Evolutionary conservation across 345 rosid genomes (phyloP).

Genomic region (Hypericum androsaemum): DNA sequence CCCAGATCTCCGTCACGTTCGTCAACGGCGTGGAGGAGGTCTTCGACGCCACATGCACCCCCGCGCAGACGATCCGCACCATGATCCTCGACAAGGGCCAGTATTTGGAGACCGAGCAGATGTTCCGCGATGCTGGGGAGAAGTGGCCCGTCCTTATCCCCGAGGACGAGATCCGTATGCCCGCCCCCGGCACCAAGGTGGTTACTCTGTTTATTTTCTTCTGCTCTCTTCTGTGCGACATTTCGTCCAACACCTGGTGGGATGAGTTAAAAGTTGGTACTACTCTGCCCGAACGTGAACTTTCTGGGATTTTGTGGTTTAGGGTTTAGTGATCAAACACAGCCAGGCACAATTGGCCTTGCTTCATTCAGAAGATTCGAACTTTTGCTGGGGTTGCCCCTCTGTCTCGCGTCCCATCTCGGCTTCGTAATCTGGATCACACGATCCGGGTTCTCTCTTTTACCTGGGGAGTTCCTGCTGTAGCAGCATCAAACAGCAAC

Average conservation of each 20-base stretch:
- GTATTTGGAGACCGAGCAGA: constrained; percentile 73
- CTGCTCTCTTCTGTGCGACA: neutral
- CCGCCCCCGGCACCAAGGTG: constrained; percentile 75
- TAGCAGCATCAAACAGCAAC: too few relatives aligned
- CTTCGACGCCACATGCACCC: constrained; percentile 64
- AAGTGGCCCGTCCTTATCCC: constrained; percentile 85
- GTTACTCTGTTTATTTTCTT: neutral
- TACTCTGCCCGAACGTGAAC: too few relatives aligned
- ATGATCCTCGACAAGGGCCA: constrained; percentile 80
- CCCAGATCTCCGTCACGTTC: constrained; percentile 71
- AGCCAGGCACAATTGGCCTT: too few relatives aligned
- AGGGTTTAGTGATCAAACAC: too few relatives aligned
- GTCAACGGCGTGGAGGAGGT: constrained; percentile 73
- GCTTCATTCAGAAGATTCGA: too few relatives aligned
- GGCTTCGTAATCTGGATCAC: too few relatives aligned
- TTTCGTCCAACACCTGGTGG: neutral
- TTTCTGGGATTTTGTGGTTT: too few relatives aligned
- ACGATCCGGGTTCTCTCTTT: too few relatives aligned
- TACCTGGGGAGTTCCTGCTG: too few relatives aligned
- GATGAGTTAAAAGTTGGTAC: neutral
- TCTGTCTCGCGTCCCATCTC: too few relatives aligned
- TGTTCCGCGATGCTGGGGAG: constrained; percentile 90
- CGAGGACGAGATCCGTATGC: constrained; percentile 54
- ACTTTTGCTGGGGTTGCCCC: too few relatives aligned
- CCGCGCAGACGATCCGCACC: constrained; percentile 65